Conservation (phyloP, 2,329 filamentous ascomycete species). For the Arthrobotrys musiformis region DNA sequence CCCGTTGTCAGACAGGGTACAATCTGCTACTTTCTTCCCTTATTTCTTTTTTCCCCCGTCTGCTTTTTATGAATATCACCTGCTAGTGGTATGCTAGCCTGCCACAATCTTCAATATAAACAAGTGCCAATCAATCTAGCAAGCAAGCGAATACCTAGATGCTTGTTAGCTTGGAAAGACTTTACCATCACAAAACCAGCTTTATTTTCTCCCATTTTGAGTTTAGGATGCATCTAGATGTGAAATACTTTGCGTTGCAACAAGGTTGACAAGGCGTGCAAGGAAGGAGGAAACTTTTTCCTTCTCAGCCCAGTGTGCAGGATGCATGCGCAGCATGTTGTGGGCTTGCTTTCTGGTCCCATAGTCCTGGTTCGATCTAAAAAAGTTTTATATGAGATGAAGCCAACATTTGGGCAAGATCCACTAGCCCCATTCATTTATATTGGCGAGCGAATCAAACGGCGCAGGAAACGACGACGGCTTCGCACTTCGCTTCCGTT, state of each 20-base stretch:
- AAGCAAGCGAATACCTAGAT: slow-evolving; percentile 31
- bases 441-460: slow-evolving; percentile 52
- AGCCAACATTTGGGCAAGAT: slow-evolving; percentile 35
- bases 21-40: slow-evolving; percentile 6
- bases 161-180: slow-evolving; percentile 36
- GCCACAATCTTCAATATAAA: slow-evolving; percentile 29
- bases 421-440: slow-evolving; percentile 27
- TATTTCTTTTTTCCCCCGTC: slow-evolving; percentile 21
- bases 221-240: slow-evolving; percentile 21
- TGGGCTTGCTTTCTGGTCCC: slow-evolving; percentile 19
- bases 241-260: slow-evolving; percentile 36
- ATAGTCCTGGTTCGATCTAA: slow-evolving; percentile 29
- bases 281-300: slow-evolving; percentile 22
- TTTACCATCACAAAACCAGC: slow-evolving; percentile 40
- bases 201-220: slow-evolving; percentile 30
- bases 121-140: slow-evolving; percentile 46
- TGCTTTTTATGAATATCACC: slow-evolving; percentile 46
- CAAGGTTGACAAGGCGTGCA: slow-evolving; percentile 28
- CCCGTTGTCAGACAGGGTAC: slow-evolving; percentile 46
- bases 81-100: slow-evolving; percentile 42
- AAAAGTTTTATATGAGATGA: slow-evolving; percentile 32
- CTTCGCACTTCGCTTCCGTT: slow-evolving; percentile 13
- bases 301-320: slow-evolving; percentile 27
- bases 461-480: slow-evolving; percentile 10
- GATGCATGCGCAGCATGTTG: slow-evolving; percentile 13